Conservation (phyloP, 2,329 filamentous ascomycete genomes). For the Aspergillus arachidicola region DNA sequence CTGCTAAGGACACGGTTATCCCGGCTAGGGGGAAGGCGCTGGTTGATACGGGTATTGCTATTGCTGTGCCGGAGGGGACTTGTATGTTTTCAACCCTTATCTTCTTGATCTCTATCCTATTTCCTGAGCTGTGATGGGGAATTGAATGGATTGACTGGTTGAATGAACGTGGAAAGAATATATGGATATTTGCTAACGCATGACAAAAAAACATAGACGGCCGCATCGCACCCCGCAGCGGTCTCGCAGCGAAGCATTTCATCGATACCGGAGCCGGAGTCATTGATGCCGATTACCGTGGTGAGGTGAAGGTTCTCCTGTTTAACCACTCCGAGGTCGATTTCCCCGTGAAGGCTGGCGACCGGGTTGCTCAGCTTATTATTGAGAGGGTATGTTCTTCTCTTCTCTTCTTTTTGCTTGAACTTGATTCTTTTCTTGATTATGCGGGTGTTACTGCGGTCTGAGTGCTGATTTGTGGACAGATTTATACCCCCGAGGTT, state of each 20-base stretch:
- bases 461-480: not conserved
- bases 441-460: too few species aligned
- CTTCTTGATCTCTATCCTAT: not conserved
- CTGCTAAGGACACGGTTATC: conserved; percentile 70
- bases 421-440: too few species aligned
- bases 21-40: conserved; percentile 81
- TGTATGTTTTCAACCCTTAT: conserved; percentile 59
- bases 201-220: conserved; percentile 63
- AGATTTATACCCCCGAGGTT: conserved; percentile 90
- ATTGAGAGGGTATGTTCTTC: conserved; percentile 68
- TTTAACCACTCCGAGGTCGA: conserved; percentile 88
- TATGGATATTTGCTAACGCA: not conserved
- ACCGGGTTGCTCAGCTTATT: conserved; percentile 90
- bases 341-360: conserved; percentile 79
- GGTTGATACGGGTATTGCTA: conserved; percentile 87
- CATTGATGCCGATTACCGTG: conserved; percentile 96
- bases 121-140: too few species aligned
- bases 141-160: too few species aligned
- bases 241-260: conserved; percentile 88
- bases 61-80: conserved; percentile 86
- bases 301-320: conserved; percentile 88
- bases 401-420: not conserved
- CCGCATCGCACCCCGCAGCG: conserved; percentile 86
- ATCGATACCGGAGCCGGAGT: conserved; percentile 96
- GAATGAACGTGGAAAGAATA: not conserved